A percentile compares a stretch with the other conserved stretches of the same genome.
Conservation (phyloP, 306 rosid species). For the Aeschynomene evenia region DNA sequence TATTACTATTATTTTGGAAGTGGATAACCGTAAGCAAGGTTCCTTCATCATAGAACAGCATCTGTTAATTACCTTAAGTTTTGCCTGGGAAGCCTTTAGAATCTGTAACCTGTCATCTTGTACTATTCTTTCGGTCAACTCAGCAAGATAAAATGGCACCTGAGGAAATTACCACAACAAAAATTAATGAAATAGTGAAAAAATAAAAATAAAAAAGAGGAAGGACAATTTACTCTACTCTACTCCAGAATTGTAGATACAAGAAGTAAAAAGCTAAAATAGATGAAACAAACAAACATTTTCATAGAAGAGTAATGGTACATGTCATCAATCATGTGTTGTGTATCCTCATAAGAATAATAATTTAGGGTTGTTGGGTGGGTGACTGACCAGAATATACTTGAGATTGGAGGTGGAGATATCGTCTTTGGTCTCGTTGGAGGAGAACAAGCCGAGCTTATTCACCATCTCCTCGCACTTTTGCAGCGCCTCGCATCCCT, state of each 20-base stretch:
- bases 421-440: slow-evolving; percentile 92
- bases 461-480: slow-evolving; percentile 84
- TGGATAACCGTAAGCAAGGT: not conserved
- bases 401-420: slow-evolving; percentile 79
- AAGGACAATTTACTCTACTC: too few species aligned
- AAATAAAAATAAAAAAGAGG: not conserved
- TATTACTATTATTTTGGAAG: not conserved
- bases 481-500: slow-evolving; percentile 59
- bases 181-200: slow-evolving; percentile 14
- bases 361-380: too few species aligned
- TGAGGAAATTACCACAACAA: slow-evolving; percentile 30
- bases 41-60: not conserved
- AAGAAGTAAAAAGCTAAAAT: not conserved
- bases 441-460: slow-evolving; percentile 78
- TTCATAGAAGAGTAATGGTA: not conserved
- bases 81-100: slow-evolving; percentile 72
- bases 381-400: slow-evolving; percentile 86
- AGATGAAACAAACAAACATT: slow-evolving; percentile 3
- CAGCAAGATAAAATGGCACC: slow-evolving; percentile 93
- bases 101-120: slow-evolving; percentile 73
- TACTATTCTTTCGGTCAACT: slow-evolving; percentile 74
- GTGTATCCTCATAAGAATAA: too few species aligned
- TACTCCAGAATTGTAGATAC: slow-evolving; percentile 5
- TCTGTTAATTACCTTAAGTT: slow-evolving; percentile 71
- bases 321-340: too few species aligned